phyloP scores from a whole-genome alignment of 1,139 yeast genomes.

The Suhomyces taliae region DNA sequence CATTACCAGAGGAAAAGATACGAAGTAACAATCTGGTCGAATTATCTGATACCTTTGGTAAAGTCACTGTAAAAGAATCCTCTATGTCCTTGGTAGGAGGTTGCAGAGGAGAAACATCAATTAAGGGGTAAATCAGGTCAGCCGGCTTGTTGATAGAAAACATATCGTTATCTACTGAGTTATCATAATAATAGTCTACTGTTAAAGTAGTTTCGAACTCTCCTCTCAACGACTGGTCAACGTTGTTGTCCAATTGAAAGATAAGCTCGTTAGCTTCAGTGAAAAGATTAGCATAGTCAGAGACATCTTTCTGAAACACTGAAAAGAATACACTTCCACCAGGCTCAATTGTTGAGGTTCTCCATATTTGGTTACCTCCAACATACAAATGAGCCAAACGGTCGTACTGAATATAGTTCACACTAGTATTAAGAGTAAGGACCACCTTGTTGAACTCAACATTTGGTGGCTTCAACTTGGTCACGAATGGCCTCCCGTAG shows the following conservation, averaged over 20 bases:
- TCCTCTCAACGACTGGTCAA: slow-evolving; percentile 60
- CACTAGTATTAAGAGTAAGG: slow-evolving; percentile 56
- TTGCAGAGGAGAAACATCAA: slow-evolving; percentile 6
- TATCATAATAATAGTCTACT: slow-evolving; percentile 49
- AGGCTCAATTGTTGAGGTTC: slow-evolving; percentile 86
- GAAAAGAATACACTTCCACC: slow-evolving; percentile 43
- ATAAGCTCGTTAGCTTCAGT: slow-evolving; percentile 28
- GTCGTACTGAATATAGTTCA: slow-evolving; percentile 73
- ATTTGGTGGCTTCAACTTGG: slow-evolving; percentile 39
- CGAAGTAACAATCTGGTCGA: slow-evolving; percentile 60
- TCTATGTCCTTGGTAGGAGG: slow-evolving; percentile 10
- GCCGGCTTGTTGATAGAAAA: slow-evolving; percentile 32
- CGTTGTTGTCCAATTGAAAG: slow-evolving; percentile 64
- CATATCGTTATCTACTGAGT: slow-evolving; percentile 7
- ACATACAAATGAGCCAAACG: slow-evolving; percentile 70
- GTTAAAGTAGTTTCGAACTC: slow-evolving; percentile 54
- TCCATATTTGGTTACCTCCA: slow-evolving; percentile 71
- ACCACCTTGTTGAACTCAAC: slow-evolving; percentile 59
- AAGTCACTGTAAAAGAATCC: slow-evolving; percentile 29
- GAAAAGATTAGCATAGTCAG: slow-evolving; percentile 57
- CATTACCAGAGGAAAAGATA: slow-evolving; percentile 71
- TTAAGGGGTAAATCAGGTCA: slow-evolving; percentile 32
- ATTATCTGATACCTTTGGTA: slow-evolving; percentile 47
- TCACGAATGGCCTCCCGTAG: slow-evolving; percentile 55
- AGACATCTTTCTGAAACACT: slow-evolving; percentile 59